These are phyloP conservation scores for Pyrenophora teres DNA, from an alignment of 2,329 filamentous ascomycete species.

Conservation along the genomic window DNA sequence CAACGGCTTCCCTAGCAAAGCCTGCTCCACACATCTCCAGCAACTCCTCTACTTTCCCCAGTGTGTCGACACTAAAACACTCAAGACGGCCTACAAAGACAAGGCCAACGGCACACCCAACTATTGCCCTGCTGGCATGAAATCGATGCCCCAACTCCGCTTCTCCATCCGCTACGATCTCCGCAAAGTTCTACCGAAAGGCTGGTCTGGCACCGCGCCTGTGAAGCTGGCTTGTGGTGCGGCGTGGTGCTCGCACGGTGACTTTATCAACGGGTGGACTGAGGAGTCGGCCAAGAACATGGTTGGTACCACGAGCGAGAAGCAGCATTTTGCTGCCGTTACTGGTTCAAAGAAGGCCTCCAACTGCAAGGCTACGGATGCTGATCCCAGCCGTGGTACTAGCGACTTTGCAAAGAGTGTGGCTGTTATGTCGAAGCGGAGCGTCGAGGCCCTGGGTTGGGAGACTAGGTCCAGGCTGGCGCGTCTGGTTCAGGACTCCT, in stretches of 20 bases:
- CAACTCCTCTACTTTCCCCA: conserved; percentile 53
- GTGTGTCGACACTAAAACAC: conserved; percentile 48
- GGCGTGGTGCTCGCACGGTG: conserved; percentile 53
- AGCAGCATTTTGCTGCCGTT: conserved; percentile 46
- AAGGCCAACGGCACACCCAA: conserved; percentile 34
- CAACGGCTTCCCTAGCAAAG: conserved; percentile 41
- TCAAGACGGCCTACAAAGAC: conserved; percentile 46
- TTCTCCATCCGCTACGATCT: conserved; percentile 56
- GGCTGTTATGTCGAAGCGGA: conserved; percentile 28
- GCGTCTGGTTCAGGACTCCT: conserved; percentile 4
- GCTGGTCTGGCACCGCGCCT: conserved; percentile 53
- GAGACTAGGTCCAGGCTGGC: conserved; percentile 22
- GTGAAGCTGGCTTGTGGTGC: conserved; percentile 50
- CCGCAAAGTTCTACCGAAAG: conserved; percentile 50
- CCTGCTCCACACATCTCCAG: conserved; percentile 53
- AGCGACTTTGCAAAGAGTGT: conserved; percentile 50
- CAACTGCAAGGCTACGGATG: conserved; percentile 47
- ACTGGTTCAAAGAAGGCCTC: conserved; percentile 43
- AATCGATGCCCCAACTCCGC: conserved; percentile 54
- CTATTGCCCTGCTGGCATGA: conserved; percentile 52
- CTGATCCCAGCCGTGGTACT: conserved; percentile 50
- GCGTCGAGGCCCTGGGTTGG: conserved; percentile 23
- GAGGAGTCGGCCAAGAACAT: conserved; percentile 50
- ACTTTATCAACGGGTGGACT: conserved; percentile 57
- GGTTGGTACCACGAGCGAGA: conserved; percentile 45